phyloP scores from a whole-genome alignment of 2,329 filamentous ascomycete species.

The Ceratocystis cubensis region DNA sequence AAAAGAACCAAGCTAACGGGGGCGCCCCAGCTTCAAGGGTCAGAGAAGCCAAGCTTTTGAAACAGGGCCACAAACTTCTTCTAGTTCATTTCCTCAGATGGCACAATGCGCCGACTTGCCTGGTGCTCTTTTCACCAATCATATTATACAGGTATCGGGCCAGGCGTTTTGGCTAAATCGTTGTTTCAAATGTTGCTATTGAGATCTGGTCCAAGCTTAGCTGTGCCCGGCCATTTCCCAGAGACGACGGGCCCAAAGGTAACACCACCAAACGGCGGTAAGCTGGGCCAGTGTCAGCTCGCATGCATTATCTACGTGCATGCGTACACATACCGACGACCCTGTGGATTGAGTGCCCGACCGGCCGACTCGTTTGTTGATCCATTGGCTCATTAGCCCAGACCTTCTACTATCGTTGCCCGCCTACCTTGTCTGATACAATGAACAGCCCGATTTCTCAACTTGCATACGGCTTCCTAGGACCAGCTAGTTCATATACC shows the following conservation, averaged over 20 bases:
- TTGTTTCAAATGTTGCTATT: not conserved
- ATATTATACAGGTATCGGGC: not conserved
- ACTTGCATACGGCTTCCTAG: not conserved
- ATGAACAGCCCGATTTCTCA: not conserved
- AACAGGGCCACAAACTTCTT: slow-evolving; percentile 8
- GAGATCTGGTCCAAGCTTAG: not conserved
- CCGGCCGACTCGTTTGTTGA: too few species aligned
- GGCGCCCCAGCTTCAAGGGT: not conserved
- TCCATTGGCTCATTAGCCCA: too few species aligned
- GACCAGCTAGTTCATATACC: not conserved
- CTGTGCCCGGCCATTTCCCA: not conserved
- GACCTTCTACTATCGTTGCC: too few species aligned
- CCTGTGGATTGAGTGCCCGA: too few species aligned
- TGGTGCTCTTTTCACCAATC: not conserved
- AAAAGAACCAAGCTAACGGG: too few species aligned
- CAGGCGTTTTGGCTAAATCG: not conserved
- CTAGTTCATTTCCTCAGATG: slow-evolving; percentile 9
- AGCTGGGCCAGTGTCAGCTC: too few species aligned
- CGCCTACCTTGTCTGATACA: not conserved
- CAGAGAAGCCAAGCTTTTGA: slow-evolving; percentile 1
- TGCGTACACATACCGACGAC: too few species aligned
- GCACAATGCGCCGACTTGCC: not conserved
- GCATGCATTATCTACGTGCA: too few species aligned
- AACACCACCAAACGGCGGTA: not conserved
- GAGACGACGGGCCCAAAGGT: too few species aligned